Evolutionary conservation across 768 basidiomycete genomes (phyloP), one percentile per base, ranked within the genome.

Genomic region (Hypholoma fasciculare): DNA sequence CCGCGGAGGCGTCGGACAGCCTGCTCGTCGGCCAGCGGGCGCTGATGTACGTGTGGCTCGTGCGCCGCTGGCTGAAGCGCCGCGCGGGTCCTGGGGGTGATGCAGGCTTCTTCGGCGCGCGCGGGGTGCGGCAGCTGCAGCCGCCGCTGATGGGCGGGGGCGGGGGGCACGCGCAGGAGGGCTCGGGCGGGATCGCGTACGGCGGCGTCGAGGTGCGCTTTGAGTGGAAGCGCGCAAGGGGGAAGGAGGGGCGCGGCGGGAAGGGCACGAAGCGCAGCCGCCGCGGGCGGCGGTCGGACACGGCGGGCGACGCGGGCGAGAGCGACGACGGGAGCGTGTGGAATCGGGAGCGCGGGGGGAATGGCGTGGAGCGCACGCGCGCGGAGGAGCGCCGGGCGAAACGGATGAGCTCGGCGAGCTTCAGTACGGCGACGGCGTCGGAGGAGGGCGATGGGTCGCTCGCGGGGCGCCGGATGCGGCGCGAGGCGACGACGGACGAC

Each of bases 11-110:
- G 43, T 55, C 56, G 7, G 67, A 67, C 17, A 63, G 58, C 2
- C n/a, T 64, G 23, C 55, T 70, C 0, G 60, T 61, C 16, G 66
- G 66, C 1, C 67, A 67, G 57, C 66, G 78, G n/a, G 78, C 79
- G 39, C 67, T 79, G 57, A 76, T 83, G 72, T 92, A 94, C 58
- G 83, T 89, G 5, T 94, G 92, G 92, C 77, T 88, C 17, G 84
- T 92, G 26, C 77, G 86, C 49, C 79, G 75, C 61, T 94, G 92
- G 92, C 68, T 88, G 62, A 94, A 93, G 68, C 81, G 80, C 23
- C 68, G 69, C 1, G 70, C 67, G 1, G 65, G 68, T 57, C 69
- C 69, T 17, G 68, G 80, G 13, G 71, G 81, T 46, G 80, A 61
- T 37, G 23, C 78, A 17, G 67, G 83, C 59, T 74, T 78, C 48